These are phyloP conservation scores for Eurotiales sp. DNA, from an alignment of 2,329 filamentous ascomycete genomes.

Conservation along the genomic window DNA sequence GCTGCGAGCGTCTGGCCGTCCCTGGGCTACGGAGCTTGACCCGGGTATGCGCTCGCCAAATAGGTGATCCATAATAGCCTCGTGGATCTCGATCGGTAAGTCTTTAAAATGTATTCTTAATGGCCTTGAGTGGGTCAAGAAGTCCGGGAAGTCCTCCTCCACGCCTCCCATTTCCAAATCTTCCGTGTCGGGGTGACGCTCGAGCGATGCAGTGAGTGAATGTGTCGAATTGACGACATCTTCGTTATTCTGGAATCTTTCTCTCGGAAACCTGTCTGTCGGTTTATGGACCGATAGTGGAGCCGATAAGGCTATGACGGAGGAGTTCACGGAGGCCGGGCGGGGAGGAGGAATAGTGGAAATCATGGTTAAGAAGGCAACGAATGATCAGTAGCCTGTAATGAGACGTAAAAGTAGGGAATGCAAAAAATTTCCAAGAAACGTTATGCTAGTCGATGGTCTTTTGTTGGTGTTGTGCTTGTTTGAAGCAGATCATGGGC, in stretches of 20 bases:
- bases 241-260: slow-evolving; percentile 22
- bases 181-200: slow-evolving; percentile 20
- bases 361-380: slow-evolving; percentile 20
- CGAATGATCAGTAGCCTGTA: no score
- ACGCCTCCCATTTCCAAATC: slow-evolving; percentile 27
- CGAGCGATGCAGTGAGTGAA: slow-evolving; percentile 19
- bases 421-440: neutral
- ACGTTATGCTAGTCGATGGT: neutral
- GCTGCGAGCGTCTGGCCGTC: slow-evolving; percentile 51
- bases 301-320: slow-evolving; percentile 23
- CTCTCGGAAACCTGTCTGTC: slow-evolving; percentile 24
- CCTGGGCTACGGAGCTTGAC: slow-evolving; percentile 54
- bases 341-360: slow-evolving; percentile 29
- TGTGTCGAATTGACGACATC: slow-evolving; percentile 16
- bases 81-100: slow-evolving; percentile 67
- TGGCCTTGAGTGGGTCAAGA: slow-evolving; percentile 13
- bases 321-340: slow-evolving; percentile 31
- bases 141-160: slow-evolving; percentile 16
- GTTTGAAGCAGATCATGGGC: neutral
- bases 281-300: slow-evolving; percentile 22
- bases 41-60: slow-evolving; percentile 66
- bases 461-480: no score
- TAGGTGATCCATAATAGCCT: slow-evolving; percentile 66
- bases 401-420: neutral
- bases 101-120: slow-evolving; percentile 30